Conservation (phyloP, 2,329 filamentous ascomycete species). For the Ustulina deusta region DNA sequence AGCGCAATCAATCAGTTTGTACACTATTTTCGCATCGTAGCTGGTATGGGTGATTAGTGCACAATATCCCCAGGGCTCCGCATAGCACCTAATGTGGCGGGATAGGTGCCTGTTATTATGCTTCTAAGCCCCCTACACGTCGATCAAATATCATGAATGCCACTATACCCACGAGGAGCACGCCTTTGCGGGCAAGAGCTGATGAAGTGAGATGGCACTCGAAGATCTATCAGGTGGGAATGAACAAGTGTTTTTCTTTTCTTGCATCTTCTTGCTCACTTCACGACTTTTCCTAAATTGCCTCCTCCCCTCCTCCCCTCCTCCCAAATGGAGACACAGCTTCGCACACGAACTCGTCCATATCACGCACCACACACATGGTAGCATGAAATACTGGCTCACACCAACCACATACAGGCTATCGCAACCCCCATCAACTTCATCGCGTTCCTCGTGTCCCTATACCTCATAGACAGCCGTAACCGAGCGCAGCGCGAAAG, state of each 20-base stretch:
- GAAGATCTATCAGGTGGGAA: constrained; percentile 44
- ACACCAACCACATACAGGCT: constrained; percentile 48
- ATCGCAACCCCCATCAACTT: constrained; percentile 74
- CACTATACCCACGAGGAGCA: constrained; percentile 3
- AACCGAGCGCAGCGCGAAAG: constrained; percentile 61
- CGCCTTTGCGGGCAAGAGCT: constrained; percentile 3
- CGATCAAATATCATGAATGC: constrained; percentile 14
- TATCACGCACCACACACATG: not conserved
- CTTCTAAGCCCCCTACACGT: constrained; percentile 4
- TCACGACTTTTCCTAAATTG: not conserved
- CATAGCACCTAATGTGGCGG: not conserved
- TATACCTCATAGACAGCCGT: constrained; percentile 71
- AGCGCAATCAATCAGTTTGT: not conserved
- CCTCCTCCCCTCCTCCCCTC: not conserved
- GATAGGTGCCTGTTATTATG: not conserved
- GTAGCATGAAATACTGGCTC: not conserved
- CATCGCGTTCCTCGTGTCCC: constrained; percentile 73
- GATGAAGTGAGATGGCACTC: constrained; percentile 33
- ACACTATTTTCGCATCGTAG: not conserved
- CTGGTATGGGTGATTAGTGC: not conserved
- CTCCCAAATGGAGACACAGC: no score
- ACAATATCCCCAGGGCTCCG: not conserved
- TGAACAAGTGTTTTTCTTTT: not conserved
- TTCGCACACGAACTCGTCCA: not conserved
- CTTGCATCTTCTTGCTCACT: not conserved